These are phyloP conservation scores for Verticillium zaregamsianum DNA, from an alignment of 2,329 filamentous ascomycete species.

Conservation along the genomic window DNA sequence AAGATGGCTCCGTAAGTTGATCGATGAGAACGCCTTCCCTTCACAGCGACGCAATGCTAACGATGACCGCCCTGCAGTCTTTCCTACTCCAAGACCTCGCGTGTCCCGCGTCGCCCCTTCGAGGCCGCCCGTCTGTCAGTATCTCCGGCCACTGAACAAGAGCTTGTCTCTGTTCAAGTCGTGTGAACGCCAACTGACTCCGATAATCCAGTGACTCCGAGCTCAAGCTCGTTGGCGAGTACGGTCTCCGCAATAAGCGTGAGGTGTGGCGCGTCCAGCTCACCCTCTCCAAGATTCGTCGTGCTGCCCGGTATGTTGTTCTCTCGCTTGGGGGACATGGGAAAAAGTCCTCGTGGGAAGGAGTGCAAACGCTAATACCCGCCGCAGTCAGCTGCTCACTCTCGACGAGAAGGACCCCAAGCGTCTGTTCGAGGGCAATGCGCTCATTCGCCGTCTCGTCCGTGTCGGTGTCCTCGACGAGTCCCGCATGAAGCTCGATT, in stretches of 20 bases:
- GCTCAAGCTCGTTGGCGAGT: slow-evolving; percentile 99
- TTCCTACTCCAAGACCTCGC: slow-evolving; percentile 98
- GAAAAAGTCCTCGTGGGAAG: background rate
- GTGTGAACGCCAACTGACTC: slow-evolving; percentile 71
- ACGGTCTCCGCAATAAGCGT: slow-evolving; percentile 99
- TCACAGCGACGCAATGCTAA: slow-evolving; percentile 10
- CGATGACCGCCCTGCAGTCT: slow-evolving; percentile 28
- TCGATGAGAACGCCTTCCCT: background rate
- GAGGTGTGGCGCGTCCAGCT: slow-evolving; percentile 99
- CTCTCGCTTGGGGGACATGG: background rate
- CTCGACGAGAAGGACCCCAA: slow-evolving; percentile 99
- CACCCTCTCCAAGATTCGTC: slow-evolving; percentile 99
- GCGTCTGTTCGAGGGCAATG: slow-evolving; percentile 99
- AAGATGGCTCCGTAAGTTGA: slow-evolving; percentile 39
- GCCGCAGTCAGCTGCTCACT: slow-evolving; percentile 89
- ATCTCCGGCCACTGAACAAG: slow-evolving; percentile 91
- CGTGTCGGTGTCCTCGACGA: slow-evolving; percentile 99
- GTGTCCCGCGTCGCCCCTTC: slow-evolving; percentile 96
- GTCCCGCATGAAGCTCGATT: slow-evolving; percentile 99
- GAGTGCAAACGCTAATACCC: slow-evolving; percentile 18
- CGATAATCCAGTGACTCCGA: slow-evolving; percentile 81
- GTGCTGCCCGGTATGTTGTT: slow-evolving; percentile 86
- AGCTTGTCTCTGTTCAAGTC: slow-evolving; percentile 98
- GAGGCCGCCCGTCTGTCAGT: slow-evolving; percentile 99
- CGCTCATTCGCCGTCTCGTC: slow-evolving; percentile 99